A percentile compares a stretch with the other conserved stretches of the same genome.
Evolutionary conservation across 306 rosid species (phyloP).

Genomic region (Inga oerstediana): DNA sequence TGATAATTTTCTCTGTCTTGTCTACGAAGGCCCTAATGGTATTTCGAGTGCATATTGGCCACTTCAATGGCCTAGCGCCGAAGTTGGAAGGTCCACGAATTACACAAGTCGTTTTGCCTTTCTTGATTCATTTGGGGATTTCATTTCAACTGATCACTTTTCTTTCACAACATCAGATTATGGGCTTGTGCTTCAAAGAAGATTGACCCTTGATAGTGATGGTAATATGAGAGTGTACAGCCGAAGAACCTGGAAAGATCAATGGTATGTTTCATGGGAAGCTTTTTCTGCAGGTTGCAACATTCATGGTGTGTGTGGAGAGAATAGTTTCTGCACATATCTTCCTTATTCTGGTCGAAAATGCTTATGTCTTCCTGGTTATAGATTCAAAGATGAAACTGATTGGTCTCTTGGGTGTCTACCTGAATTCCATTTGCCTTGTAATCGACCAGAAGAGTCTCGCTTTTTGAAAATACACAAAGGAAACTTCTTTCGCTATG

Average conservation of each 20-base stretch:
- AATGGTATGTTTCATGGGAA: background rate
- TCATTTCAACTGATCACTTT: background rate
- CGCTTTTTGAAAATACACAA: background rate
- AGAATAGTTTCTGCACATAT: constrained; percentile 29
- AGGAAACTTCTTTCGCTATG: constrained; percentile 40
- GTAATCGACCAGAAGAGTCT: background rate
- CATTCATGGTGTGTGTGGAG: background rate
- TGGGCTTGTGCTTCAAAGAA: background rate
- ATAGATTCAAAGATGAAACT: constrained; percentile 9
- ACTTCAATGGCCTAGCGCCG: background rate
- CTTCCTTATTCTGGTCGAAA: constrained; percentile 19
- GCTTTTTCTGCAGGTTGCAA: background rate
- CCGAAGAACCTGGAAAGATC: background rate
- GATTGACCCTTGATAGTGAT: background rate
- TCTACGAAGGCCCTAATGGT: background rate
- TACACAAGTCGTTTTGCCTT: background rate
- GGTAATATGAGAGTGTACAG: background rate
- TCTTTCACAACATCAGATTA: background rate
- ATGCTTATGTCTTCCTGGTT: constrained; percentile 35
- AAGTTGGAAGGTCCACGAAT: background rate
- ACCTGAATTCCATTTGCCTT: background rate
- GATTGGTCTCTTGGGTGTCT: constrained; percentile 48
- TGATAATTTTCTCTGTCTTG: constrained; percentile 32
- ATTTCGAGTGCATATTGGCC: background rate
- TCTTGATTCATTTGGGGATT: background rate